phyloP scores from a whole-genome alignment of 257 asterid species.

The Solanum neorickii region DNA sequence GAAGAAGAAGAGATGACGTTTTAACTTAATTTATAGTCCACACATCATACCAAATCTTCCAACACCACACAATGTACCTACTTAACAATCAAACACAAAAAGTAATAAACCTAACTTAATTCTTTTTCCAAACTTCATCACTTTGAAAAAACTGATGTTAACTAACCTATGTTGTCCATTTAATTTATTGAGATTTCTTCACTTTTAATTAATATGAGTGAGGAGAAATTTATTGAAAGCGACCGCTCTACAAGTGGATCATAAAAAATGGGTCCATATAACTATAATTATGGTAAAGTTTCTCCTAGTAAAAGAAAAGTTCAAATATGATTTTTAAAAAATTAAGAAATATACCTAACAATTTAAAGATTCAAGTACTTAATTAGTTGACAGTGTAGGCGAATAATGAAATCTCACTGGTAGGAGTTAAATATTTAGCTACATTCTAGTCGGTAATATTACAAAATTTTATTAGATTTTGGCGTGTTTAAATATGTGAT shows the following conservation, averaged over 20 bases:
- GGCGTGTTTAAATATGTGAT: not conserved
- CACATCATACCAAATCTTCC: not conserved
- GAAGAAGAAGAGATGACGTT: not conserved
- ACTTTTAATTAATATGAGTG: not conserved
- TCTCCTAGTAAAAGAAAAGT: not conserved
- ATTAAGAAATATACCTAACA: not conserved
- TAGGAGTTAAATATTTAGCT: not conserved
- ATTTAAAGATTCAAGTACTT: not conserved
- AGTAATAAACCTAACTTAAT: not conserved
- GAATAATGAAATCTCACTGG: not conserved
- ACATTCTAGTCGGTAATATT: too few species aligned
- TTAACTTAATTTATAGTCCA: not conserved
- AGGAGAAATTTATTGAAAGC: not conserved
- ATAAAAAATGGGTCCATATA: not conserved
- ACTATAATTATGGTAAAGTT: not conserved
- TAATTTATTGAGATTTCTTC: not conserved
- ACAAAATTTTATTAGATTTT: accelerated
- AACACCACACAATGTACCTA: not conserved
- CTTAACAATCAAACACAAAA: not conserved
- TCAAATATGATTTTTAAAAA: not conserved
- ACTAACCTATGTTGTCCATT: not conserved
- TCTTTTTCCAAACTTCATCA: not conserved
- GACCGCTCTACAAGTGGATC: not conserved
- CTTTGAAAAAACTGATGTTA: not conserved
- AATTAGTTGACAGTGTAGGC: not conserved